Conservation (phyloP, 2,329 filamentous ascomycete species). For the Cladosporium phlei region DNA sequence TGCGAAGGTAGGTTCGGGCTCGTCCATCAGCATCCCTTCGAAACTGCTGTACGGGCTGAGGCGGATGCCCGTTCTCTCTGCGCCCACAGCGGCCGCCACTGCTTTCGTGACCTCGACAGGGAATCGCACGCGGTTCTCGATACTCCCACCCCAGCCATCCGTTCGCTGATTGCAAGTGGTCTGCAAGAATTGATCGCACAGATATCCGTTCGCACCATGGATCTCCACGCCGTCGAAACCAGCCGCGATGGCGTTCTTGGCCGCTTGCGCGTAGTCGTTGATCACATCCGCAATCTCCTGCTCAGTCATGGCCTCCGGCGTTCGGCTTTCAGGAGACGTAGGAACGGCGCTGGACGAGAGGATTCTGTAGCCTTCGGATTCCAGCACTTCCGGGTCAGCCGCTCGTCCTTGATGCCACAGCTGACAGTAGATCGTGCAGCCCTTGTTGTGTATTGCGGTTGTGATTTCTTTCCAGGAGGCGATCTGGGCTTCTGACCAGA, state of each 20-base stretch:
- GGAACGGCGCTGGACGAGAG: conserved; percentile 31
- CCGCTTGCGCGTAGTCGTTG: conserved; percentile 41
- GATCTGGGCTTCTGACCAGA: conserved; percentile 38
- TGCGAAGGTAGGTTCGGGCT: conserved; percentile 58
- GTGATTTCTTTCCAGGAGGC: conserved; percentile 49
- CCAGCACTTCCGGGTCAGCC: conserved; percentile 33
- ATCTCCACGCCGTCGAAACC: conserved; percentile 53
- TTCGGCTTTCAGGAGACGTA: conserved; percentile 18
- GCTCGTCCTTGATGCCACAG: conserved; percentile 47
- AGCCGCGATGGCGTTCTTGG: conserved; percentile 50
- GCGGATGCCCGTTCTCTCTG: conserved; percentile 47
- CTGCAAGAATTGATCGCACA: conserved; percentile 51
- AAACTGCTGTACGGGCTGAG: conserved; percentile 56
- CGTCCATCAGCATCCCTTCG: conserved; percentile 57
- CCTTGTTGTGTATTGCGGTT: conserved; percentile 48
- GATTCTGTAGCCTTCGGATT: conserved; percentile 22
- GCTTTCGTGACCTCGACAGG: conserved; percentile 51
- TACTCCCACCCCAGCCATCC: conserved; percentile 48
- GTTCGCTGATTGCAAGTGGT: conserved; percentile 47
- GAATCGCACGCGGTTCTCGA: conserved; percentile 53
- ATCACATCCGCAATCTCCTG: conserved; percentile 43
- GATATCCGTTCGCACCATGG: conserved; percentile 49
- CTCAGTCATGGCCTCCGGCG: conserved; percentile 33
- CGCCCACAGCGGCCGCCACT: conserved; percentile 42
- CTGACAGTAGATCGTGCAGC: conserved; percentile 45